phyloP scores from a whole-genome alignment of 1,284 basidiomycete genomes.

The Rhizoctonia solani region DNA sequence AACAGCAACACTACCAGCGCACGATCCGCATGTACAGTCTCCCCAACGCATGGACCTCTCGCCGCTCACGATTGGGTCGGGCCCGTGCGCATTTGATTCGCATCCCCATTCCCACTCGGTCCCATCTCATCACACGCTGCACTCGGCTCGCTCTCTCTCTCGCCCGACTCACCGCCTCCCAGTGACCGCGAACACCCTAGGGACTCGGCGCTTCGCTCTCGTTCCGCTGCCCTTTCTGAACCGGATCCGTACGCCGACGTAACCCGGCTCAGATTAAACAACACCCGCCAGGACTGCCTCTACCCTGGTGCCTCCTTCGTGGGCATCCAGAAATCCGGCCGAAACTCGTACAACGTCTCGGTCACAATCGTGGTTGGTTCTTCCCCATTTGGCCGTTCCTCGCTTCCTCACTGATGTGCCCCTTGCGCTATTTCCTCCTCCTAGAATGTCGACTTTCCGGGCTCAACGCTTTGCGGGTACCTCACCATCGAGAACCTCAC shows the following conservation, averaged over 20 bases:
- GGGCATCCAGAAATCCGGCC: conserved; percentile 81
- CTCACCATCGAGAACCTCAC: conserved; percentile 87
- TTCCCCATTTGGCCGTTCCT: conserved; percentile 35
- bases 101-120: background rate
- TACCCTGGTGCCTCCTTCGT: conserved; percentile 78
- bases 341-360: conserved; percentile 82
- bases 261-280: conserved; percentile 70
- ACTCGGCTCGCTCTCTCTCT: background rate
- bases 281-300: conserved; percentile 76
- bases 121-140: background rate
- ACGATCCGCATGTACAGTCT: too few species aligned
- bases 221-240: conserved; percentile 33
- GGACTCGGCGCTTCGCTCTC: background rate
- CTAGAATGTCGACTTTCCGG: conserved; percentile 80
- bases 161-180: background rate
- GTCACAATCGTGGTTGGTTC: conserved; percentile 75
- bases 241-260: conserved; percentile 70
- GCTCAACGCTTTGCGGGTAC: conserved; percentile 83
- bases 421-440: too few species aligned
- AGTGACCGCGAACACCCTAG: background rate
- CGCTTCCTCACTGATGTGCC: background rate
- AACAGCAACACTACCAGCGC: background rate
- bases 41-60: too few species aligned
- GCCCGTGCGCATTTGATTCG: background rate
- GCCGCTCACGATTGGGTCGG: too few species aligned